phyloP scores from a whole-genome alignment of 2,329 filamentous ascomycete genomes.

The Rutstroemia sp. region DNA sequence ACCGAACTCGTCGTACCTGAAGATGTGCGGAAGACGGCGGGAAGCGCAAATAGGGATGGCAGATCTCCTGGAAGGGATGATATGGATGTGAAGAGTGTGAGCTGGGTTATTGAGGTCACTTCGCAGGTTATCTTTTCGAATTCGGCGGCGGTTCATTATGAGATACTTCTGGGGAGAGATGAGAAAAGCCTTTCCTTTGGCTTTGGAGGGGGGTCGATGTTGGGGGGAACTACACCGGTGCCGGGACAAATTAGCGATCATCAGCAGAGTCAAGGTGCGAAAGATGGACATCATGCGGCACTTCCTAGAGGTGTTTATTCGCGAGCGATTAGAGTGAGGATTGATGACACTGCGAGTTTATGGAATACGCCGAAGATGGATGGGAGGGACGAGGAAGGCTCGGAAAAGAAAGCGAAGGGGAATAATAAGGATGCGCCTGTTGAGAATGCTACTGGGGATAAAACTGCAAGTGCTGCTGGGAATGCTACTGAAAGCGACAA shows the following conservation, averaged over 20 bases:
- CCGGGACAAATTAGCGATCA: constrained; percentile 72
- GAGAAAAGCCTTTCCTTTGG: constrained; percentile 70
- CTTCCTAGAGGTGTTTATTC: constrained; percentile 77
- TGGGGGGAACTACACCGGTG: constrained; percentile 35
- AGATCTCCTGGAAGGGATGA: constrained; percentile 28
- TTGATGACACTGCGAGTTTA: constrained; percentile 81
- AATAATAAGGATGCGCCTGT: constrained; percentile 18
- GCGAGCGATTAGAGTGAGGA: constrained; percentile 65
- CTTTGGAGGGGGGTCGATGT: constrained; percentile 24
- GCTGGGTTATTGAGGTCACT: constrained; percentile 85
- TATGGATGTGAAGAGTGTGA: constrained; percentile 50
- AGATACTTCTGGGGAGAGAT: constrained; percentile 79
- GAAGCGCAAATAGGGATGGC: constrained; percentile 39
- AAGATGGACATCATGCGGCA: constrained; percentile 51
- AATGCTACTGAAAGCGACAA: constrained; percentile 19
- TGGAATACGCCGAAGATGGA: constrained; percentile 91
- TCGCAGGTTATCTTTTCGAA: constrained; percentile 93
- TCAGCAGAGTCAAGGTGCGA: constrained; percentile 53
- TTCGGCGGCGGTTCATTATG: constrained; percentile 80
- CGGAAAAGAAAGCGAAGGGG: constrained; percentile 20
- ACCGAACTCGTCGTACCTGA: constrained; percentile 76
- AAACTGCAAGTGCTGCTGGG: neutral
- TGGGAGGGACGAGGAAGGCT: constrained; percentile 40
- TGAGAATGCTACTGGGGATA: constrained; percentile 17
- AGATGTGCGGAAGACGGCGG: constrained; percentile 60